Evolutionary conservation across 768 basidiomycete species (phyloP), one percentile per base, ranked within the genome.

Genomic region (Russula olivacea): DNA sequence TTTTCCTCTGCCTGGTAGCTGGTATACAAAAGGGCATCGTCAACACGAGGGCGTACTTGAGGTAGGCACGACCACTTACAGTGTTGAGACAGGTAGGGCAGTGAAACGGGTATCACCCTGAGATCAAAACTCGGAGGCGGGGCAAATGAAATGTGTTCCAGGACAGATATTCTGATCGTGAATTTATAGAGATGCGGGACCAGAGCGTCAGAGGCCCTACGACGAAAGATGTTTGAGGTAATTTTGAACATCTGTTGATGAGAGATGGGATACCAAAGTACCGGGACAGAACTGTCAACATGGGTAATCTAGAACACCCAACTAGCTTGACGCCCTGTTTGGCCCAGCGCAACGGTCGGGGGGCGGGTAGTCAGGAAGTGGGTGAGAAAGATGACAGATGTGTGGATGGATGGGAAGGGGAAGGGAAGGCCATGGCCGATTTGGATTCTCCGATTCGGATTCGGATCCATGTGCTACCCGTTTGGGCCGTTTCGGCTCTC

Each of bases 171-270:
- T 21, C 52, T 64, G 63, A 59, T 64, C 53, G 38, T 50, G 57
- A 54, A 36, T 61, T 64, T 64, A 59, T 59, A 59, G 47, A 43
- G 11, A 9, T n/a, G 6, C 6, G 9, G 23, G 58, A 15, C 25
- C 14, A 32, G 43, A 32, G 57, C 25, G 15, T 25, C 43, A 28
- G 32, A 55, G 15, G 36, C 40, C 21, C 11, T 25, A 9, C 4
- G n/a, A 21, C 38, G 38, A 23, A 21, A 34, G 38, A 41, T 38
- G 30, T 32, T 25, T 41, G 51, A 54, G 40, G 14, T 45, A 12
- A 52, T 52, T 53, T 52, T 23, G 41, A 7, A 2, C 58, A 59
- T 23, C 23, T 48, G 43, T 30, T 59, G 58, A 59, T 55, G 63
- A 49, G 9, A 14, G 12, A 51, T 41, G 40, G 40, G 45, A 43